Percentiles rank a stretch among this genome's conserved stretches.
phyloP scores from a whole-genome alignment of 2,329 filamentous ascomycete species.

The Capronia epimyces region DNA sequence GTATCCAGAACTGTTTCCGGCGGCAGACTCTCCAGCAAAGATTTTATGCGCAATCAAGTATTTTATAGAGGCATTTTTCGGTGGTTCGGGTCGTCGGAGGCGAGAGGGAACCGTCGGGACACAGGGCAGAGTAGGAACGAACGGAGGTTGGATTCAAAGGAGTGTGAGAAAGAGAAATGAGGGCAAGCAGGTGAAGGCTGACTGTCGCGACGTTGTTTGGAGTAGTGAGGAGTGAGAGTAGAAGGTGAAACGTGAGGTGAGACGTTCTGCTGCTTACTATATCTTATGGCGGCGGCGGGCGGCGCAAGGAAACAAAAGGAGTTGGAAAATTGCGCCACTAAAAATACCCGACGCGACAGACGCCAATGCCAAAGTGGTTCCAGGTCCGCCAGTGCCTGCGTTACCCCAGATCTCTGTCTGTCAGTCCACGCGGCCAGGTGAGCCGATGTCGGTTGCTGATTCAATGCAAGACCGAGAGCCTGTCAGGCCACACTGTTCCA shows the following conservation, averaged over 20 bases:
- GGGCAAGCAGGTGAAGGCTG: background rate
- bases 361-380: background rate
- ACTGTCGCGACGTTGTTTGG: background rate
- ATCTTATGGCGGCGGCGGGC: background rate
- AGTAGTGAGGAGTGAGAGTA: background rate
- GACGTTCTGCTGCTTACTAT: background rate
- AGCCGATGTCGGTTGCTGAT: background rate
- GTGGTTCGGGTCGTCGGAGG: background rate
- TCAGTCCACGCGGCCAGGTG: background rate
- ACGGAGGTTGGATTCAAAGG: background rate
- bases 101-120: background rate
- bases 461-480: background rate
- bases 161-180: background rate
- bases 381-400: background rate
- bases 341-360: background rate
- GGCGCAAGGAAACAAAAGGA: background rate
- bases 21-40: slow-evolving; percentile 1
- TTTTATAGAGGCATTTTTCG: background rate
- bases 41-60: too few species aligned
- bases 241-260: background rate
- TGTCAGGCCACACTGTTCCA: background rate
- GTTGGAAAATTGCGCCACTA: slow-evolving; percentile 1
- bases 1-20: background rate
- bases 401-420: background rate
- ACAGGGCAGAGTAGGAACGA: background rate